These are phyloP conservation scores for Hirschfeldia incana DNA, from an alignment of 345 rosid genomes.

Conservation along the genomic window DNA sequence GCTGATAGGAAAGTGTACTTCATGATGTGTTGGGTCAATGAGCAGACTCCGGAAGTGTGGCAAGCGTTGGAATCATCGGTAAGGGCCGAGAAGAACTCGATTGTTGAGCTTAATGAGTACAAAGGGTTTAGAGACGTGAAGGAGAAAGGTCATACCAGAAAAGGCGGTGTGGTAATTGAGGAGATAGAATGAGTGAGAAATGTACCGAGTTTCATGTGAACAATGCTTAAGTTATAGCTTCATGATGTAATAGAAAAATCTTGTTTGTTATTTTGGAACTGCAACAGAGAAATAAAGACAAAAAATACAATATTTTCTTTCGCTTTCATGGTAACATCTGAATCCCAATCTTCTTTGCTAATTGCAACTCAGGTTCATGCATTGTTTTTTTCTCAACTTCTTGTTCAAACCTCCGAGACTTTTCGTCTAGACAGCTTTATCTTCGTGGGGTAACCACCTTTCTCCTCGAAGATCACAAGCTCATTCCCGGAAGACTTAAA, in stretches of 20 bases:
- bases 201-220: background rate
- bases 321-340: constrained; percentile 3
- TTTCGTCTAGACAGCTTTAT: constrained; percentile 66
- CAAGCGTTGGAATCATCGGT: constrained; percentile 52
- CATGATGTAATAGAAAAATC: background rate
- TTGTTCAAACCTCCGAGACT: constrained; percentile 27
- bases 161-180: constrained; percentile 53
- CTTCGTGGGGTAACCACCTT: constrained; percentile 78
- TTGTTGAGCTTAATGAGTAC: constrained; percentile 36
- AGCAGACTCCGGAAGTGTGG: constrained; percentile 71
- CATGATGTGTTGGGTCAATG: constrained; percentile 89
- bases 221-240: constrained; percentile 5
- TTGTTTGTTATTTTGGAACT: constrained; percentile 7
- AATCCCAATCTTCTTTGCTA: constrained; percentile 8
- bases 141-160: constrained; percentile 26
- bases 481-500: constrained; percentile 81
- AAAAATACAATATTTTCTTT: constrained; percentile 24
- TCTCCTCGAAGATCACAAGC: constrained; percentile 87
- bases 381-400: background rate
- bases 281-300: constrained; percentile 8
- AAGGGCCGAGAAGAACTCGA: constrained; percentile 52
- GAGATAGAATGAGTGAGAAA: constrained; percentile 49
- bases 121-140: constrained; percentile 29
- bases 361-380: background rate
- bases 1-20: constrained; percentile 78